Evolutionary conservation across 805 yeast genomes (phyloP), one percentile per base, ranked within the genome.

Genomic region (Starmerella floris): DNA sequence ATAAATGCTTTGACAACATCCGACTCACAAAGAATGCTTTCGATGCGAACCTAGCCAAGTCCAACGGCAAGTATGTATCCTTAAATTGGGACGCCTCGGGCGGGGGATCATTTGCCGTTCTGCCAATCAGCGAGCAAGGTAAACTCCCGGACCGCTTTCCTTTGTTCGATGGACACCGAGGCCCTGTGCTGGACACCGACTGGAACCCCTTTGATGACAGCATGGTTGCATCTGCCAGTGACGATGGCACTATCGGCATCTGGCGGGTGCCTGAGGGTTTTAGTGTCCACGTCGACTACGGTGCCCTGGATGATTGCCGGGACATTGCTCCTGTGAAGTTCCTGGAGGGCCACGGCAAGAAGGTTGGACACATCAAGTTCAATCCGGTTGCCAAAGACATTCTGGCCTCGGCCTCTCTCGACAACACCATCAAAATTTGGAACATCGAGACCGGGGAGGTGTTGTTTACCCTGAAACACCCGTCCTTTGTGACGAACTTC

Each of bases 81-180:
- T 79, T 85, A 51, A 85, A 83, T 60, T 85, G 95, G 95, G 84
- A 83, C 45, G 70, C 95, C 26, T 79, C 94, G 10, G 97, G 97
- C 32, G 97, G 97, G 49, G 99, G 99, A 41, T 93, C 97, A 0
- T 87, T 91, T 67, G 95, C 95, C 1, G 82, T 93, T 11, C 76
- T 91, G 46, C 98, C 98, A 2, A 66, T 83, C 22, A 59, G 61
- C 8, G 95, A 88, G 61, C 78, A 75, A 17, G 97, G 98, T 9
- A 91, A 87, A 59, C 77, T 87, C 6, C 96, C 95, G 3, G 99
- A 91, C 54, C 75, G 79, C 47, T 87, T 85, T 38, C 91, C 98
- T 2, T 69, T 91, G 51, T 91, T 88, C 63, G 76, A 95, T 56
- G 98, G 98, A 15, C 98, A 88, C 61, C 81, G 87, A 26, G 95